Percentiles rank a stretch among this genome's conserved stretches.
phyloP scores from a whole-genome alignment of 2,329 filamentous ascomycete genomes.

The Colletotrichum costaricense region DNA sequence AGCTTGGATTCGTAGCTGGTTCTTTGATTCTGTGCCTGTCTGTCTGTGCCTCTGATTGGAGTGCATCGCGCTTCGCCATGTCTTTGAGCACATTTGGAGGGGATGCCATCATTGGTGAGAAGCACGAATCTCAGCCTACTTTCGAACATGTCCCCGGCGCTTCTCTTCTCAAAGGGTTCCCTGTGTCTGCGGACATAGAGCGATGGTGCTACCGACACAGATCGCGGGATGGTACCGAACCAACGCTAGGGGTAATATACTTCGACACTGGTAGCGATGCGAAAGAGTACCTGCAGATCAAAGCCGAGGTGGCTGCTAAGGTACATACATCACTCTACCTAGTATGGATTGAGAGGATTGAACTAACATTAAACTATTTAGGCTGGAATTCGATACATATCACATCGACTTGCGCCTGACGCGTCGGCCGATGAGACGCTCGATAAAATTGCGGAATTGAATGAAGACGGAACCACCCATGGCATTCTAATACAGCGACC shows the following conservation, averaged over 20 bases:
- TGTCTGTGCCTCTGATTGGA: background rate
- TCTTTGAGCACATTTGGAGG: background rate
- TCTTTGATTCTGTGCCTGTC: background rate
- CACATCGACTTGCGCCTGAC: background rate
- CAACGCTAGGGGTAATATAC: background rate
- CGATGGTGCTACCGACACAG: background rate
- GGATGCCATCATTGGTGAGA: background rate
- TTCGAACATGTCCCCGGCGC: background rate
- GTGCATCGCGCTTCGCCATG: background rate
- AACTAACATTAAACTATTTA: background rate
- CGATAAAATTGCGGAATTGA: background rate
- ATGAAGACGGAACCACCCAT: background rate
- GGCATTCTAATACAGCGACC: constrained; percentile 12
- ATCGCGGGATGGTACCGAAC: background rate
- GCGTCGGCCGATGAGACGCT: background rate
- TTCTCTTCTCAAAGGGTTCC: background rate
- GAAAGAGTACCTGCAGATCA: background rate
- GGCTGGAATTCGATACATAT: constrained; percentile 2
- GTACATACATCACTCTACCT: background rate
- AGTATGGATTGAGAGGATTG: background rate
- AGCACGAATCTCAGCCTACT: background rate
- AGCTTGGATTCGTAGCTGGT: background rate
- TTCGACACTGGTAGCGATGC: background rate
- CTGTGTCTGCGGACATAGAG: background rate
- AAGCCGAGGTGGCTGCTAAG: background rate